phyloP scores from a whole-genome alignment of 352 stramenopile genomes.

The Globisporangium cederbergense region DNA sequence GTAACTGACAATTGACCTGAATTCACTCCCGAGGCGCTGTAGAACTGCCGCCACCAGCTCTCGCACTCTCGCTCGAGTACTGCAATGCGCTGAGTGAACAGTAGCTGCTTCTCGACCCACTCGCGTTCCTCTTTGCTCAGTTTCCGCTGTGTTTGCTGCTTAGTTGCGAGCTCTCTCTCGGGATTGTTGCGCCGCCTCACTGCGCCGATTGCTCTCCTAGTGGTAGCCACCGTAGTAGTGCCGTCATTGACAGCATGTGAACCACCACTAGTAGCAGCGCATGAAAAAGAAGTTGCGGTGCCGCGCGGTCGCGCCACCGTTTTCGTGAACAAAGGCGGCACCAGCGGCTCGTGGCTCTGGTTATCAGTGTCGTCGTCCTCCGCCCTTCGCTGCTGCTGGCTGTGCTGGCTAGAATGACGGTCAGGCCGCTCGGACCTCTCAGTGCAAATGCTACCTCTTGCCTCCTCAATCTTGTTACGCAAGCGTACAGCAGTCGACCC shows the following conservation, averaged over 20 bases:
- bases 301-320: neutral
- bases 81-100: conserved; percentile 33
- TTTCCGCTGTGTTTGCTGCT: conserved; percentile 12
- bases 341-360: conserved; percentile 8
- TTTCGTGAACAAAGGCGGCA: conserved; percentile 12
- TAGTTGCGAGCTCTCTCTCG: neutral
- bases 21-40: conserved; percentile 25
- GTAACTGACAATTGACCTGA: conserved; percentile 13
- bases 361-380: neutral
- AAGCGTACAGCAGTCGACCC: conserved; percentile 26
- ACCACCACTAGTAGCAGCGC: neutral
- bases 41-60: conserved; percentile 49
- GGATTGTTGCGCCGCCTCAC: conserved; percentile 27
- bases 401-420: neutral
- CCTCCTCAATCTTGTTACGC: conserved; percentile 36
- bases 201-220: conserved; percentile 8
- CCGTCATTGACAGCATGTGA: neutral
- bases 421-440: conserved; percentile 34
- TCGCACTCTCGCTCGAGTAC: conserved; percentile 56
- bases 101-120: conserved; percentile 65
- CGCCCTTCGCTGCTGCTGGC: neutral
- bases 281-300: neutral
- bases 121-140: conserved; percentile 40
- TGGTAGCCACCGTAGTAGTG: too few relatives aligned
- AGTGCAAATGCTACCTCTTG: conserved; percentile 42